Base-by-base conservation (phyloP, 2,329 filamentous ascomycete genomes). In the Mycosphaerella arachidis region DNA sequence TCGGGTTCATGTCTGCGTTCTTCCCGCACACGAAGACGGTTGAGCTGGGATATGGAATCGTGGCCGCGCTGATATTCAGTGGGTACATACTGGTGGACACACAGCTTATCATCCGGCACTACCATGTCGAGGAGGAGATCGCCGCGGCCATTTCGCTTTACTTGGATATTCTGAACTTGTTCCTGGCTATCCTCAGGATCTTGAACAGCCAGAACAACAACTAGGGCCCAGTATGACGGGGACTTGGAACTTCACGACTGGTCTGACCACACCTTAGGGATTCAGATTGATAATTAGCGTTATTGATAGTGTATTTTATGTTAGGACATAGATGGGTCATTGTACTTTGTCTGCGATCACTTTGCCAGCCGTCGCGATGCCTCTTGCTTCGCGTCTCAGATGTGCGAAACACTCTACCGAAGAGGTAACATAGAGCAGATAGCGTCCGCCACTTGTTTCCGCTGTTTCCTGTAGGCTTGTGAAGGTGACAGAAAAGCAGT, bases 51-150 rank as follows among this genome's bases (percentile, higher is more conserved):
- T 97, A 96, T 71, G 91, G 92, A 58, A 87, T 88, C 7, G 77
- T 92, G 13, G 84, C 86, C 0, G 93, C 94, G 2, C 79, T 99
- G 50, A 85, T 99, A 72, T 99, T 99, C 81, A 92, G 88, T 53
- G 93, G 82, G 7, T 99, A 99, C 77, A 95, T 99, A 63, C 82
- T 99, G 51, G 91, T 97, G 51, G 94, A 99, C 74, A 99, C 94
- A 0, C 94, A 99, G 81, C 79, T 99, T 69, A 86, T 99, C 63
- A 89, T 99, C 85, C 86, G 92, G 71, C 90, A 96, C 76, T 94
- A 97, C 78, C 93, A 97, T 72, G 91, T 97, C 55, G 94, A 99
- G 60, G 70, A 72, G 61, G 70, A 72, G 58, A 71, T 72, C 58
- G 70, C 70, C 5, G 70, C 70, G 24, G 68, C 71, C 27, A 96